phyloP scores from a whole-genome alignment of 441 rosid genomes.

The Eutrema salsugineum region DNA sequence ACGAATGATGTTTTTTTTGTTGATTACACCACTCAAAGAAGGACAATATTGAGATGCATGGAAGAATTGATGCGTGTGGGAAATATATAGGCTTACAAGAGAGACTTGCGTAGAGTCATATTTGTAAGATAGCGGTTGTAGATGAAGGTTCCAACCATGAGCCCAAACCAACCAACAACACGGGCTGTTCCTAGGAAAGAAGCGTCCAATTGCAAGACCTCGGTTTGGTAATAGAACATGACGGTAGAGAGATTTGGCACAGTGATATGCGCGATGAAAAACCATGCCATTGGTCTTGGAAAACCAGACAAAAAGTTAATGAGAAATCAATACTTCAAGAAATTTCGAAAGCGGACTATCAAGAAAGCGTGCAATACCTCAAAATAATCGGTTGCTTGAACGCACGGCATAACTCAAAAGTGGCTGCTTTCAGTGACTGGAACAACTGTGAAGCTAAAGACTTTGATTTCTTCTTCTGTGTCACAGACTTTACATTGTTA shows the following conservation, averaged over 20 bases:
- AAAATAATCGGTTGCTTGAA: constrained; percentile 76
- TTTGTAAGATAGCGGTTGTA: constrained; percentile 71
- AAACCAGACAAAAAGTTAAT: constrained; percentile 21
- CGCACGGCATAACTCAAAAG: constrained; percentile 54
- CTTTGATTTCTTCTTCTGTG: constrained; percentile 30
- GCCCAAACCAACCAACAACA: constrained; percentile 92
- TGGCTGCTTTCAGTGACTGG: constrained; percentile 65
- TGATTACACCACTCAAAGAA: constrained; percentile 16
- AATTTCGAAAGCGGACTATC: constrained; percentile 6
- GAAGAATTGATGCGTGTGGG: neutral
- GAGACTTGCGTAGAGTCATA: constrained; percentile 76
- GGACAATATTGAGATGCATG: neutral
- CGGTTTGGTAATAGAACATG: constrained; percentile 97
- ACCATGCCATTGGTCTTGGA: constrained; percentile 93
- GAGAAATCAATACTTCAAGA: constrained; percentile 13
- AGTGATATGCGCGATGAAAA: constrained; percentile 82
- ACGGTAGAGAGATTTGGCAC: constrained; percentile 91
- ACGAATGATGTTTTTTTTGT: constrained; percentile 33
- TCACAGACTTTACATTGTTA: constrained; percentile 28
- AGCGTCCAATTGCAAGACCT: constrained; percentile 76
- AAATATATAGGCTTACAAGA: constrained; percentile 49
- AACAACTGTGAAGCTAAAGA: constrained; percentile 42
- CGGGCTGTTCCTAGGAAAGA: constrained; percentile 85
- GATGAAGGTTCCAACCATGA: constrained; percentile 81
- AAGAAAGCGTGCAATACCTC: constrained; percentile 46